Conservation (phyloP, 768 basidiomycete genomes). For the Lactarius sanguifluus region DNA sequence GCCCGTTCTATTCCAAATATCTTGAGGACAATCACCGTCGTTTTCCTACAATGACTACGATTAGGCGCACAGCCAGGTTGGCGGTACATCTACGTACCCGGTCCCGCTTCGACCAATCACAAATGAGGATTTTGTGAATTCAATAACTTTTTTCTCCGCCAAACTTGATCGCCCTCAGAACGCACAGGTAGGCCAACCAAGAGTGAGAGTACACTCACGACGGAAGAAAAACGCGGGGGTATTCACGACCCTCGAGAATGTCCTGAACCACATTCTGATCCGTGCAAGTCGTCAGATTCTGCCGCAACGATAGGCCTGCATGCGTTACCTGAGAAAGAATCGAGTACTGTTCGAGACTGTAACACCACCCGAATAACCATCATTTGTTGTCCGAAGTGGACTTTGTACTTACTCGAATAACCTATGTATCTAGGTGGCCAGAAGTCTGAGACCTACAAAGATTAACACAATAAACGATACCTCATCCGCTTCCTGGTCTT, state of each 20-base stretch:
- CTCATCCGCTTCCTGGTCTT: slow-evolving; percentile 15
- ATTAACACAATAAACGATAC: not conserved
- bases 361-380: not conserved
- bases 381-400: not conserved
- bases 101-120: slow-evolving; percentile 61
- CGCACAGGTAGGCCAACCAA: not conserved
- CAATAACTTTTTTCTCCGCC: slow-evolving; percentile 25
- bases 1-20: slow-evolving; percentile 67
- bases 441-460: not conserved
- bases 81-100: slow-evolving; percentile 44
- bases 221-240: slow-evolving; percentile 23
- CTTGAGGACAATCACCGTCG: slow-evolving; percentile 74
- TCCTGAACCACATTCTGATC: slow-evolving; percentile 13
- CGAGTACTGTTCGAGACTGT: slow-evolving; percentile 25
- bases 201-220: slow-evolving; percentile 17
- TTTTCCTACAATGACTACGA: slow-evolving; percentile 49
- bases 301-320: no score
- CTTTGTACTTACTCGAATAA: slow-evolving; percentile 18
- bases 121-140: slow-evolving; percentile 23
- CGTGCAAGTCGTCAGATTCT: not conserved
- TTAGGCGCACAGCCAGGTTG: not conserved
- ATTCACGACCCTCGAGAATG: slow-evolving; percentile 25
- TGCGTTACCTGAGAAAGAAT: slow-evolving; percentile 18
- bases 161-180: slow-evolving; percentile 4
- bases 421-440: slow-evolving; percentile 9